Percentiles rank a stretch among this genome's conserved stretches.
phyloP scores from a whole-genome alignment of 2,329 filamentous ascomycete genomes.

The Hymenoscyphus scutula region DNA sequence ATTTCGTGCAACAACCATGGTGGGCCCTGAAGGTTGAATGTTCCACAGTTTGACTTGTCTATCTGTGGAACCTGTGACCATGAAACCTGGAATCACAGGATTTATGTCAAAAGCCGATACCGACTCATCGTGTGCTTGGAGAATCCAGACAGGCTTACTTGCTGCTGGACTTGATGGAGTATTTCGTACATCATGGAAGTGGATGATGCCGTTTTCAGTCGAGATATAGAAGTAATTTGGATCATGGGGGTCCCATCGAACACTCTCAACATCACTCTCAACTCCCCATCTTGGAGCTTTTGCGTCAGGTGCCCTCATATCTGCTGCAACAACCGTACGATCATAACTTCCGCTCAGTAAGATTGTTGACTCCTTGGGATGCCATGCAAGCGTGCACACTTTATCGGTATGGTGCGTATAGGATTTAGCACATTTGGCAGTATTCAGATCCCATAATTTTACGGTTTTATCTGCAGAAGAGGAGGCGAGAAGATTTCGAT shows the following conservation, averaged over 20 bases:
- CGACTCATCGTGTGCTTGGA: conserved; percentile 93
- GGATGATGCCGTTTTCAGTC: conserved; percentile 86
- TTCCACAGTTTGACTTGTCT: conserved; percentile 98
- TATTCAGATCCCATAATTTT: conserved; percentile 96
- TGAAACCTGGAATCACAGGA: conserved; percentile 81
- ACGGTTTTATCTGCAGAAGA: conserved; percentile 95
- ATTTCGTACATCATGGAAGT: conserved; percentile 85
- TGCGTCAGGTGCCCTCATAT: conserved; percentile 90
- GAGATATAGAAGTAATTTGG: conserved; percentile 92
- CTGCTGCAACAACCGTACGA: conserved; percentile 86
- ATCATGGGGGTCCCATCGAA: conserved; percentile 92
- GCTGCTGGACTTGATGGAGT: conserved; percentile 68
- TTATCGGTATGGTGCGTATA: conserved; percentile 97
- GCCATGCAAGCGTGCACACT: conserved; percentile 94
- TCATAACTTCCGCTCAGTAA: conserved; percentile 94
- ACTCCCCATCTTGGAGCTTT: conserved; percentile 85
- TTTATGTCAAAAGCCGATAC: conserved; percentile 94
- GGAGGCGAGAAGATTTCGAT: conserved; percentile 91
- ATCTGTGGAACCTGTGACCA: conserved; percentile 91
- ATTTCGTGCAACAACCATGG: conserved; percentile 87
- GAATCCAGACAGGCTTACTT: conserved; percentile 86
- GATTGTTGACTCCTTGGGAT: conserved; percentile 80
- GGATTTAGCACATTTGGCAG: conserved; percentile 87
- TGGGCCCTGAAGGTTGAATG: conserved; percentile 74
- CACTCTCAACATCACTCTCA: conserved; percentile 90